Conservation (phyloP, 2,329 filamentous ascomycete species). For the Aspergillus fumigatus region DNA sequence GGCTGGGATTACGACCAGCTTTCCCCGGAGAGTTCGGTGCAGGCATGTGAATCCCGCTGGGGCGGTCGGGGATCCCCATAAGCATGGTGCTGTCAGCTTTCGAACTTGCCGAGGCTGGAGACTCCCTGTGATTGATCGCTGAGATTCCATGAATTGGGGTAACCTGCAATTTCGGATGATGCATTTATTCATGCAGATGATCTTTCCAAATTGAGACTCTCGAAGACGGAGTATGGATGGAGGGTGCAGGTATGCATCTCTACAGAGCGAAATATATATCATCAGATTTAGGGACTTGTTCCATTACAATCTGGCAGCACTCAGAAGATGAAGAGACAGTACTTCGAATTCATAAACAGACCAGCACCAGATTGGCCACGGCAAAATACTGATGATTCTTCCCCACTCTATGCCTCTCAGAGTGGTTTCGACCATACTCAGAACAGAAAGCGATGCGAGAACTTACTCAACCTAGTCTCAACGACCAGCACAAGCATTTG, state of each 20-base stretch:
- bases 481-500: background rate
- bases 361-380: background rate
- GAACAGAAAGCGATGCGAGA: background rate
- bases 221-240: background rate
- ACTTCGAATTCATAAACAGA: background rate
- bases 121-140: slow-evolving; percentile 2
- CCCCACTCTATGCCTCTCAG: background rate
- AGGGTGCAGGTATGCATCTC: background rate
- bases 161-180: background rate
- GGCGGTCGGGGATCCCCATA: slow-evolving; percentile 1
- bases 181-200: background rate
- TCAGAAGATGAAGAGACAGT: no score
- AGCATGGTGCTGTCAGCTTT: background rate
- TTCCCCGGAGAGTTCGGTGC: slow-evolving; percentile 21
- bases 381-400: background rate
- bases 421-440: background rate
- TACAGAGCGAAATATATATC: background rate
- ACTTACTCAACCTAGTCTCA: background rate
- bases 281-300: background rate
- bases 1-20: slow-evolving; percentile 17
- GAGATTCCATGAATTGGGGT: background rate
- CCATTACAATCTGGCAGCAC: background rate
- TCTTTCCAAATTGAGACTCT: background rate
- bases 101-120: slow-evolving; percentile 12
- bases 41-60: slow-evolving; percentile 15